These are phyloP conservation scores for Micractinium conductrix DNA, from an alignment of 139 green algal genomes.

Conservation along the genomic window DNA sequence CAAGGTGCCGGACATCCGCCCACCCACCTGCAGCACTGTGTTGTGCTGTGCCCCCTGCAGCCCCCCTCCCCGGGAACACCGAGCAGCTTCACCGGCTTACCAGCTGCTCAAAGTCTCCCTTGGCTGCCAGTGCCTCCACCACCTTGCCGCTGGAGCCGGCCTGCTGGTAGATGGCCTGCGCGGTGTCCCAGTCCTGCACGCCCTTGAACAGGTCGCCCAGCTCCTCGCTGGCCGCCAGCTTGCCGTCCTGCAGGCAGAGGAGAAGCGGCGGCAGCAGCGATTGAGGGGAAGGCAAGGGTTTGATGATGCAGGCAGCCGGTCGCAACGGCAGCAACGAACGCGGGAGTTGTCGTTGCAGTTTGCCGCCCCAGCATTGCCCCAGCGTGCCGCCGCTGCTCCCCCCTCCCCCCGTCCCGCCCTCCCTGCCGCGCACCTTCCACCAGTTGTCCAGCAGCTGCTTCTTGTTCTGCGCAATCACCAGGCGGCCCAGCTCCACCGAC, in stretches of 20 bases:
- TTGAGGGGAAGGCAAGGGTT: not conserved
- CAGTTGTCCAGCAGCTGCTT: slow-evolving; percentile 98
- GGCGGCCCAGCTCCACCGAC: slow-evolving; percentile 90
- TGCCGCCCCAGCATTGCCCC: no score
- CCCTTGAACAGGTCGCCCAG: slow-evolving; percentile 93
- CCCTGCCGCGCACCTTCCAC: slow-evolving; percentile 79
- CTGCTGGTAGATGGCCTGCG: slow-evolving; percentile 91
- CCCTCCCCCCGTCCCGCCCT: not conserved
- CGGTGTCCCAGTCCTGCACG: slow-evolving; percentile 89
- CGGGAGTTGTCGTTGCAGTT: no score
- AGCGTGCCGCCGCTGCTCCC: not conserved
- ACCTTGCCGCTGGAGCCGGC: slow-evolving; percentile 79
- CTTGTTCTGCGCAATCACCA: slow-evolving; percentile 98
- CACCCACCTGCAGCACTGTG: not conserved
- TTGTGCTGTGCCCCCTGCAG: not conserved
- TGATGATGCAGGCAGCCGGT: not conserved
- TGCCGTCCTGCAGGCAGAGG: slow-evolving; percentile 66
- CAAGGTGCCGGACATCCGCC: no score
- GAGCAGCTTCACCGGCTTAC: not conserved
- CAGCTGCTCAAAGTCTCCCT: slow-evolving; percentile 95
- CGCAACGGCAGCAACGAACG: not conserved
- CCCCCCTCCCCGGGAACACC: no score
- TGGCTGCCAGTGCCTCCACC: slow-evolving; percentile 86
- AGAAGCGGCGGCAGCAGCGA: not conserved
- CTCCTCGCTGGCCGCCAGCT: slow-evolving; percentile 95